These are phyloP conservation scores for Sphaerobolus stellatus DNA, from an alignment of 1,284 basidiomycete species.

Conservation along the genomic window DNA sequence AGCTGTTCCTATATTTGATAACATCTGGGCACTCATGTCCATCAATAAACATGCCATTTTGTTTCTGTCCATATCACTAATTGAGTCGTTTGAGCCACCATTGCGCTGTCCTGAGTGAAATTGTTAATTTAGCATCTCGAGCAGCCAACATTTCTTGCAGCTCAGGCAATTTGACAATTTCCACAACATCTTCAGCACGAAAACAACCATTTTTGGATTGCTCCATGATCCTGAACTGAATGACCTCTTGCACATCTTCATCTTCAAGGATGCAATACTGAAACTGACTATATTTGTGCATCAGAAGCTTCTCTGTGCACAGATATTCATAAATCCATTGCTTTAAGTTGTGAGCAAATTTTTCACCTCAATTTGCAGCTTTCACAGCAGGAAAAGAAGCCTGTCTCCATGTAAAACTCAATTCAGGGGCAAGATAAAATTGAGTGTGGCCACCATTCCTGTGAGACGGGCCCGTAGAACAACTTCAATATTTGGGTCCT, in stretches of 20 bases:
- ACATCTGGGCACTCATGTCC: conserved; percentile 35
- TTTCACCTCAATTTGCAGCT: no score
- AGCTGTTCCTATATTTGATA: conserved; percentile 17
- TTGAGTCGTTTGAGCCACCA: conserved; percentile 30
- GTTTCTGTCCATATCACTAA: conserved; percentile 25
- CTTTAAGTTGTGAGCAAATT: no score
- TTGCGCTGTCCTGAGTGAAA: conserved; percentile 23
- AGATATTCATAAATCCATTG: conserved; percentile 1
- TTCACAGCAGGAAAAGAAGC: no score
- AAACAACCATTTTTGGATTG: conserved; percentile 19
- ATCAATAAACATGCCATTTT: conserved; percentile 34
- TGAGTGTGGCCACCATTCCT: no score
- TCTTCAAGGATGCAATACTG: conserved; percentile 17
- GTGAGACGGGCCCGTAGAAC: no score
- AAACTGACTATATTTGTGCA: conserved; percentile 8
- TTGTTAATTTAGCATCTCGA: conserved; percentile 16
- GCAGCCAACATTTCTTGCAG: conserved; percentile 19
- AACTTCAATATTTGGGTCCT: no score
- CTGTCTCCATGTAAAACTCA: no score
- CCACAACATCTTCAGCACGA: conserved; percentile 28
- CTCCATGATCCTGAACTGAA: conserved; percentile 15
- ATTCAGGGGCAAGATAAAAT: no score
- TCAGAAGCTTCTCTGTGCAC: not conserved
- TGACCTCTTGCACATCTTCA: conserved; percentile 20
- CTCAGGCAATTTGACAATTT: conserved; percentile 23